Evolutionary conservation across 225 moss, liverwort and hornwort species (phyloP).

Genomic region (Polytrichum commune): DNA sequence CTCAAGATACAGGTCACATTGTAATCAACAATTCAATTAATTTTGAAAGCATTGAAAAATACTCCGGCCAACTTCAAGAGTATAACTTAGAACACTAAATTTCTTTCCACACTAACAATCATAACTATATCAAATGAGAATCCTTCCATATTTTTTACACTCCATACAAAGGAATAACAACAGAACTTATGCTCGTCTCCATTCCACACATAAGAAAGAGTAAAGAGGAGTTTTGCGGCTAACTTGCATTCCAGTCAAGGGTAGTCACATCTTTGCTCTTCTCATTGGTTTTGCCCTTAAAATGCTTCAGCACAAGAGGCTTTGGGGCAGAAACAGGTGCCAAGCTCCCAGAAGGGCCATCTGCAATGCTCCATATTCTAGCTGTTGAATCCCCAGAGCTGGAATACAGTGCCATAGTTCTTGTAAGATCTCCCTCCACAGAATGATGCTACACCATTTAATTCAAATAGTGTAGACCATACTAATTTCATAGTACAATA

Average conservation of each 20-base stretch:
- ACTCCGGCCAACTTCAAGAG: no score
- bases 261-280: slow-evolving; percentile 99
- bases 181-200: no score
- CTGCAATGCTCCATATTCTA: slow-evolving; percentile 91
- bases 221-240: slow-evolving; percentile 1
- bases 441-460: neutral
- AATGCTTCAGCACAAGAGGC: slow-evolving; percentile 96
- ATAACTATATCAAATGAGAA: no score
- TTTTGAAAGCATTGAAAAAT: no score
- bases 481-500: no score
- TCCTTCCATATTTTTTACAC: no score
- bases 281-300: slow-evolving; percentile 99
- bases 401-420: slow-evolving; percentile 1
- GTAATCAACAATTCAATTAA: no score
- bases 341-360: slow-evolving; percentile 73
- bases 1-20: no score
- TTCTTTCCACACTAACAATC: no score
- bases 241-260: slow-evolving; percentile 68
- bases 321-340: slow-evolving; percentile 60
- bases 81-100: no score
- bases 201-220: neutral
- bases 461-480: no score
- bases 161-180: no score
- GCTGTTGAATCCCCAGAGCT: slow-evolving; percentile 99
- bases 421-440: neutral